Conservation (phyloP, 495 filamentous ascomycete genomes). For the Copromyces sp. region DNA sequence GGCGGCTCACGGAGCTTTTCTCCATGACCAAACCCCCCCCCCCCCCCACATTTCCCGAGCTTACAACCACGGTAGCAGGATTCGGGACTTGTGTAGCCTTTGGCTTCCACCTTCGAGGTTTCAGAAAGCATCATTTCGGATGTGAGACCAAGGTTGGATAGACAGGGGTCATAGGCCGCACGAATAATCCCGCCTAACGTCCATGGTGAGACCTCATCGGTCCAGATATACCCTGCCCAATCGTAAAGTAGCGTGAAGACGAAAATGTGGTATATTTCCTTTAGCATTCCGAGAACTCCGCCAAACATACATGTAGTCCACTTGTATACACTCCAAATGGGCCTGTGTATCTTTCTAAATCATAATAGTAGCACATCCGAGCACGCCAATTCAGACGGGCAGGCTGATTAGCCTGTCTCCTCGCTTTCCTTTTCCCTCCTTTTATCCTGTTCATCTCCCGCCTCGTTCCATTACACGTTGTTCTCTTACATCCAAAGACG, state of each 20-base stretch:
- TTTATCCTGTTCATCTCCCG: background rate
- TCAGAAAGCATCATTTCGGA: background rate
- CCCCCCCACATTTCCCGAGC: background rate
- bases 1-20: background rate
- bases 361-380: background rate
- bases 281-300: background rate
- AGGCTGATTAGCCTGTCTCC: background rate
- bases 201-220: background rate
- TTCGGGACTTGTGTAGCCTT: background rate
- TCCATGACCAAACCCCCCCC: background rate
- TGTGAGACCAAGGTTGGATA: background rate
- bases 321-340: background rate
- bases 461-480: background rate
- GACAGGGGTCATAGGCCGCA: background rate
- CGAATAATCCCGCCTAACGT: background rate
- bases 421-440: background rate
- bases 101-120: background rate
- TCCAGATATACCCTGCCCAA: background rate
- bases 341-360: background rate
- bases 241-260: background rate
- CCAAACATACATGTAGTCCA: background rate
- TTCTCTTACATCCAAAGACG: slow-evolving; percentile 34
- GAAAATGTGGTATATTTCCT: background rate
- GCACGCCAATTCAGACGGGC: background rate
- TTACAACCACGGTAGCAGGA: background rate